A percentile compares a stretch with the other conserved stretches of the same genome.
Conservation (phyloP, 192 early-diverging fungal genomes). For the Rhizoclosmatium globosum region DNA sequence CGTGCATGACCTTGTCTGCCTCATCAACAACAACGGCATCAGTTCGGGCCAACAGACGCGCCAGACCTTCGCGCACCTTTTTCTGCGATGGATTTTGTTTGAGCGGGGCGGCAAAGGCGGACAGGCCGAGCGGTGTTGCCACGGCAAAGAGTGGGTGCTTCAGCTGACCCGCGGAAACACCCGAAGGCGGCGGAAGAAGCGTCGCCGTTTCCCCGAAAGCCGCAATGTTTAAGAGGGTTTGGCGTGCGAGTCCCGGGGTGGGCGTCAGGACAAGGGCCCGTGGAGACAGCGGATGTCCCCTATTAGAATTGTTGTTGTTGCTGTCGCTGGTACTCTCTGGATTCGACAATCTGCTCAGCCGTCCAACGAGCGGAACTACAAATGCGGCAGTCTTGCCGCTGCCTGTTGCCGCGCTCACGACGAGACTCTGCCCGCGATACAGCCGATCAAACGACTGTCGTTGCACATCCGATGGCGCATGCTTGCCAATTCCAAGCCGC, state of each 20-base stretch:
- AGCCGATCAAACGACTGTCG: not conserved
- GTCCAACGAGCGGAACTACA: slow-evolving; percentile 12
- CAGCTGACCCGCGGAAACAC: slow-evolving; percentile 6
- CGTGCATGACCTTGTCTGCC: slow-evolving; percentile 30
- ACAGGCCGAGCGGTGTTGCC: slow-evolving; percentile 10
- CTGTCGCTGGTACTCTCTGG: not conserved
- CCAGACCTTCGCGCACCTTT: slow-evolving; percentile 73
- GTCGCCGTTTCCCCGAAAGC: not conserved
- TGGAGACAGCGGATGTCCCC: slow-evolving; percentile 2
- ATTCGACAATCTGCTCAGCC: not conserved
- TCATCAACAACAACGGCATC: slow-evolving; percentile 44
- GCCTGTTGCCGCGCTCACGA: slow-evolving; percentile 23
- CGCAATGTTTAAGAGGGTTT: slow-evolving; percentile 1
- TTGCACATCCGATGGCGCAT: not conserved
- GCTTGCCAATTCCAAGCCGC: not conserved
- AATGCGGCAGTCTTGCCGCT: slow-evolving; percentile 32
- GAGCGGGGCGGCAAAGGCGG: not conserved
- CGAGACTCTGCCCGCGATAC: not conserved
- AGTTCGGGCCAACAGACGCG: slow-evolving; percentile 35
- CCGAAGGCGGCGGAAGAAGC: slow-evolving; percentile 12
- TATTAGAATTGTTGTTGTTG: not conserved
- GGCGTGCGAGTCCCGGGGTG: not conserved
- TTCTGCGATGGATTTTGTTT: not conserved
- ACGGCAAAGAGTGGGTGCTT: not conserved
- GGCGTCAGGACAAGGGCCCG: slow-evolving; percentile 18